These are phyloP conservation scores for Nakataea oryzae DNA, from an alignment of 2,329 filamentous ascomycete species.

Conservation along the genomic window DNA sequence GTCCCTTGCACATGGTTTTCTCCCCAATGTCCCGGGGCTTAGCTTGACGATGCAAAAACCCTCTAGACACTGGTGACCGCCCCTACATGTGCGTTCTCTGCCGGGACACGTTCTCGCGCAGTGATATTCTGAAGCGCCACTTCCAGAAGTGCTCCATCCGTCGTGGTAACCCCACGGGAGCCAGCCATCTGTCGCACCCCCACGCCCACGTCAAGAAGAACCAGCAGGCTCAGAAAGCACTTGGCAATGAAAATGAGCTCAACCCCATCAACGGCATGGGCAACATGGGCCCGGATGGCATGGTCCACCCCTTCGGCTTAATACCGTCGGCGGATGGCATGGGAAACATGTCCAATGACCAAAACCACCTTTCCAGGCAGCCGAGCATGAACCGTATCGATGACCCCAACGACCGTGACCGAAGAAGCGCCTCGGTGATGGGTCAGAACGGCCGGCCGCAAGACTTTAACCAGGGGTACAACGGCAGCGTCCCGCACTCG, in stretches of 20 bases:
- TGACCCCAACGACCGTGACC: constrained; percentile 44
- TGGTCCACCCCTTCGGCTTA: constrained; percentile 35
- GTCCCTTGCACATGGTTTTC: neutral
- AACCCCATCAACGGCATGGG: constrained; percentile 51
- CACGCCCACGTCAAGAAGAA: constrained; percentile 81
- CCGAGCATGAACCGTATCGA: constrained; percentile 50
- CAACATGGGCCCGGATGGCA: constrained; percentile 42
- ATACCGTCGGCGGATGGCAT: constrained; percentile 44
- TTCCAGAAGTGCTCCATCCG: constrained; percentile 98
- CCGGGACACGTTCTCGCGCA: constrained; percentile 94
- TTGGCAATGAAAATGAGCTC: constrained; percentile 41
- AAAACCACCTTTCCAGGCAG: constrained; percentile 50
- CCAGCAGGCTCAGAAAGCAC: constrained; percentile 46
- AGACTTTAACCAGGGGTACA: constrained; percentile 43
- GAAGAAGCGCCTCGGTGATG: constrained; percentile 47
- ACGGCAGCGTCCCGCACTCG: constrained; percentile 44
- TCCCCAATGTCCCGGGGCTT: neutral
- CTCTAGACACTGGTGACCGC: constrained; percentile 84
- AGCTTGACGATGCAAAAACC: neutral
- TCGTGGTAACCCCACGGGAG: constrained; percentile 88
- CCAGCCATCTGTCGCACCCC: constrained; percentile 87
- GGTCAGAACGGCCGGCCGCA: constrained; percentile 28
- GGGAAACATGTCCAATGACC: constrained; percentile 48
- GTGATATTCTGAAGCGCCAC: constrained; percentile 96
- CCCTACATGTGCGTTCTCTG: constrained; percentile 98